Percentiles rank a stretch among this genome's conserved stretches.
Conservation (phyloP, 2,329 filamentous ascomycete species). For the Microcyclosporella mali region DNA sequence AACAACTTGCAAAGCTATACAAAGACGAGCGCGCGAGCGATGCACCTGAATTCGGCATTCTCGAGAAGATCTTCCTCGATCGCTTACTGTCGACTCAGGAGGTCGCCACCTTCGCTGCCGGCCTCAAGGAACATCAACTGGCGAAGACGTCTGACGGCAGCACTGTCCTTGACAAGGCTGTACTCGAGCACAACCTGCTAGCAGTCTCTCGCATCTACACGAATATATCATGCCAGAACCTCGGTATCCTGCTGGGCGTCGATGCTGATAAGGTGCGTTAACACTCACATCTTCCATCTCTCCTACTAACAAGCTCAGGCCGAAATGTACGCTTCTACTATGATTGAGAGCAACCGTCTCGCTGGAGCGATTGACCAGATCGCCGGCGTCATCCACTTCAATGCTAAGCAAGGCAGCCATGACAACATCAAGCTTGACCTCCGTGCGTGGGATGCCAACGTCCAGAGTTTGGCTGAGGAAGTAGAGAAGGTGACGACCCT, state of each 20-base stretch:
- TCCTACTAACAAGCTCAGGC: slow-evolving; percentile 47
- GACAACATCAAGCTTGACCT: slow-evolving; percentile 56
- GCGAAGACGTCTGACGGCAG: slow-evolving; percentile 84
- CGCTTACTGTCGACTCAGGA: slow-evolving; percentile 74
- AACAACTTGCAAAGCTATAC: slow-evolving; percentile 76
- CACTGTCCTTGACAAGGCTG: slow-evolving; percentile 86
- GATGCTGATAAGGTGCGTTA: slow-evolving; percentile 46
- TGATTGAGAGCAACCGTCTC: slow-evolving; percentile 91
- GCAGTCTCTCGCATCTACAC: slow-evolving; percentile 61
- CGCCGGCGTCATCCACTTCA: slow-evolving; percentile 79
- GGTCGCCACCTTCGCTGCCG: slow-evolving; percentile 76
- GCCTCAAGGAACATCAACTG: slow-evolving; percentile 79
- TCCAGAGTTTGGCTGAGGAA: slow-evolving; percentile 79
- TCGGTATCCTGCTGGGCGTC: slow-evolving; percentile 72
- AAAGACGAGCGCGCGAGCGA: slow-evolving; percentile 79
- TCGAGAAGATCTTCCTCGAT: slow-evolving; percentile 97
- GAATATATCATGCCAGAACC: slow-evolving; percentile 54
- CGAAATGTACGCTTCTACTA: slow-evolving; percentile 83
- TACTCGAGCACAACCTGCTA: slow-evolving; percentile 92
- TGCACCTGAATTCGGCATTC: slow-evolving; percentile 74
- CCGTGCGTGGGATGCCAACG: slow-evolving; percentile 81
- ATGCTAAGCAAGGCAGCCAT: slow-evolving; percentile 57
- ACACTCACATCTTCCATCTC: slow-evolving; percentile 32
- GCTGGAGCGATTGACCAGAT: slow-evolving; percentile 92
- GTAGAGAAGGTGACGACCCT: slow-evolving; percentile 80